phyloP scores from a whole-genome alignment of 1,284 basidiomycete genomes.

The Cerrena zonata region DNA sequence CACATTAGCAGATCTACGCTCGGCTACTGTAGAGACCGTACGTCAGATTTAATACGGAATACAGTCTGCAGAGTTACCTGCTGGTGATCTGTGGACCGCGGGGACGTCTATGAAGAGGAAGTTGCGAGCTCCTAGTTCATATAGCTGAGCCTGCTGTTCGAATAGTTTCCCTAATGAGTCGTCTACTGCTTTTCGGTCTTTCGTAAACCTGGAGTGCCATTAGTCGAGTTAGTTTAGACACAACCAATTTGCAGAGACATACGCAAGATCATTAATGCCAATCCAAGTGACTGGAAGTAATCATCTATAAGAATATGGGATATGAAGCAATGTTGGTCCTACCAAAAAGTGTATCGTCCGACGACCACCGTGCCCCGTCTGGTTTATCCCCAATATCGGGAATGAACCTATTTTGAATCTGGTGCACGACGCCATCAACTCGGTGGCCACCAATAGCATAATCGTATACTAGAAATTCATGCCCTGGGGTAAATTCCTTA shows the following conservation, averaged over 20 bases:
- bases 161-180: conserved; percentile 31
- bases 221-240: neutral
- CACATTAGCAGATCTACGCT: neutral
- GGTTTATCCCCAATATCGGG: conserved; percentile 33
- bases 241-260: conserved; percentile 20
- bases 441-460: conserved; percentile 45
- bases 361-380: conserved; percentile 37
- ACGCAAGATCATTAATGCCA: conserved; percentile 62
- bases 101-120: conserved; percentile 62
- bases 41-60: neutral
- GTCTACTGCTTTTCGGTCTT: conserved; percentile 9
- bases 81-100: conserved; percentile 48
- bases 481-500: conserved; percentile 35
- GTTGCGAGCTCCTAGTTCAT: conserved; percentile 50
- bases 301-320: no score
- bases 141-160: conserved; percentile 41
- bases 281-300: conserved; percentile 49
- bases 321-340: no score
- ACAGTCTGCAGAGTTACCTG: conserved; percentile 26
- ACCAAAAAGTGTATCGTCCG: conserved; percentile 44
- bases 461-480: conserved; percentile 41
- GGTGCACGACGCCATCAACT: conserved; percentile 33
- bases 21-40: neutral
- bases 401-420: conserved; percentile 36
- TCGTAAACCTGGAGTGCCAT: conserved; percentile 5